Conservation (phyloP, 768 basidiomycete species). For the Psilocybe subaeruginosa region DNA sequence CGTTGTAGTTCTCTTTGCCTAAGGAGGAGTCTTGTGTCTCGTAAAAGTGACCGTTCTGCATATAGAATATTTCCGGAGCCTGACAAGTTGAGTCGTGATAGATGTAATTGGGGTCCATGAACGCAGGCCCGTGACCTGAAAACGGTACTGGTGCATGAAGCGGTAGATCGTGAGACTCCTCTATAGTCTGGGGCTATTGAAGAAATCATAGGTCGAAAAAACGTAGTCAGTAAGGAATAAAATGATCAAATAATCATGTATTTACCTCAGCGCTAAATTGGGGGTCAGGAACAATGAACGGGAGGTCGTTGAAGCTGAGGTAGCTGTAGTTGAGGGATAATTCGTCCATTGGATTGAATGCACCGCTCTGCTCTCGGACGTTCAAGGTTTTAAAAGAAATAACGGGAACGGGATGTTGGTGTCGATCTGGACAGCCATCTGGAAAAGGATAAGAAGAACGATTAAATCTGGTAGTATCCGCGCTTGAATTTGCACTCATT, state of each 20-base stretch:
- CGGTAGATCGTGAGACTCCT: not conserved
- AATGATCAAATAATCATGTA: too few species aligned
- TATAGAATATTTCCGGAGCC: not conserved
- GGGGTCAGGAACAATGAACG: not conserved
- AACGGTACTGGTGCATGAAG: slow-evolving; percentile 22
- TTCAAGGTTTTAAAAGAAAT: slow-evolving; percentile 5
- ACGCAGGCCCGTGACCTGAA: slow-evolving; percentile 12
- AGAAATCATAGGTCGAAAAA: too few species aligned
- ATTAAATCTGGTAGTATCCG: slow-evolving; percentile 6
- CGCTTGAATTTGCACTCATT: slow-evolving; percentile 7
- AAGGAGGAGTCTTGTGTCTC: not conserved
- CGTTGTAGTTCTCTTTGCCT: too few species aligned
- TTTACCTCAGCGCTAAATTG: not conserved
- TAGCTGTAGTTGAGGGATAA: slow-evolving; percentile 8
- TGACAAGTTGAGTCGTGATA: not conserved
- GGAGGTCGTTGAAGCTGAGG: slow-evolving; percentile 3
- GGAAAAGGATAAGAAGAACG: slow-evolving; percentile 22
- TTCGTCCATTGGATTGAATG: slow-evolving; percentile 7
- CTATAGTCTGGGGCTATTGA: not conserved
- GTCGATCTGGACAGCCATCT: slow-evolving; percentile 20
- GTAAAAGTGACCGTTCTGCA: not conserved
- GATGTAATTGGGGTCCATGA: not conserved
- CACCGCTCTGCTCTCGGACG: not conserved
- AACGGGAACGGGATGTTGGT: not conserved
- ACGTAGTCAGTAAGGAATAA: too few species aligned